These are phyloP conservation scores for Rhodomyrtus tomentosa DNA, from an alignment of 345 rosid genomes.

Conservation along the genomic window DNA sequence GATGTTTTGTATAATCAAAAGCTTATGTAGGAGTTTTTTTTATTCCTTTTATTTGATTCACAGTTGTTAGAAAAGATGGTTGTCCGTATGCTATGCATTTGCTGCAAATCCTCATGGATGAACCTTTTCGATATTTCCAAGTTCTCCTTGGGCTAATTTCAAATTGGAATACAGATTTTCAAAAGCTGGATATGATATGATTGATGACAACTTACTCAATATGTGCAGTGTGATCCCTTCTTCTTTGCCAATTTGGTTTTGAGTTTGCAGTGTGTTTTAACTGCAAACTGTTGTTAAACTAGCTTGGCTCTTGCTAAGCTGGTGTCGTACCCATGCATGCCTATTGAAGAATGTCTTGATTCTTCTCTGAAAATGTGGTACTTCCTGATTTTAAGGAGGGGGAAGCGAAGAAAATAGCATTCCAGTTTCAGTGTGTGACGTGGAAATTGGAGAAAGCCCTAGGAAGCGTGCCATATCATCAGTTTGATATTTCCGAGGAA, in stretches of 20 bases:
- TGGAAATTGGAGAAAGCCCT: conserved; percentile 83
- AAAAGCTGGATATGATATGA: not conserved
- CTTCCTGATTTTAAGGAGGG: conserved; percentile 53
- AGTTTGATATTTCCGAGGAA: conserved; percentile 70
- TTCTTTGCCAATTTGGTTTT: not conserved
- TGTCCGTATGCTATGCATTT: not conserved
- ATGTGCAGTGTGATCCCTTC: not conserved
- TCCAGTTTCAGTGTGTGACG: conserved; percentile 74
- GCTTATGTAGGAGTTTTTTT: not conserved
- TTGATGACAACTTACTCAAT: not conserved
- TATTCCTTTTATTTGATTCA: not conserved
- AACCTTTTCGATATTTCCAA: not conserved
- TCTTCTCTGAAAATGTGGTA: conserved; percentile 22
- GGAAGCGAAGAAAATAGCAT: conserved; percentile 52
- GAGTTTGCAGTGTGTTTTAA: not conserved
- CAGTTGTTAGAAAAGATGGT: not conserved
- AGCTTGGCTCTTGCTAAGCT: not conserved
- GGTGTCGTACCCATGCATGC: conserved; percentile 1
- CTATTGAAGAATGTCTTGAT: conserved; percentile 10
- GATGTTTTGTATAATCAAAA: not conserved
- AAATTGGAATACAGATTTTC: not conserved
- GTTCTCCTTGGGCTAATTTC: not conserved
- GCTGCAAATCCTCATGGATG: not conserved
- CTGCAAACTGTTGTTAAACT: not conserved
- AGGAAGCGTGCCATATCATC: conserved; percentile 49